Evolutionary conservation across 2,329 filamentous ascomycete genomes (phyloP), one percentile per base, ranked within the genome.

Genomic region (Elsinoe necatrix): DNA sequence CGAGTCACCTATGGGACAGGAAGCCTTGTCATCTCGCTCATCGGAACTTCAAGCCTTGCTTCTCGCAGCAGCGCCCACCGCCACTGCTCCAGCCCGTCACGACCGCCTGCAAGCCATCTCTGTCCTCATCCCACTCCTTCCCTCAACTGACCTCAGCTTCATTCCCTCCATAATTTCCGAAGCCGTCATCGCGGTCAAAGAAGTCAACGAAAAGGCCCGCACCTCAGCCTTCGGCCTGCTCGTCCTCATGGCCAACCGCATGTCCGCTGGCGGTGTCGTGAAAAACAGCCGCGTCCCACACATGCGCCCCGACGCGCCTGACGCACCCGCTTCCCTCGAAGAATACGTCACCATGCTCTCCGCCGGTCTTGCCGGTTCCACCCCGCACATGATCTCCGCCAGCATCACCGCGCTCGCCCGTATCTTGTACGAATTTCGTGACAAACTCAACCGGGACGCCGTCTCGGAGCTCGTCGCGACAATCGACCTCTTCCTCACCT

Each of bases 341-440:
- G 93, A 97, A 71, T 97, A 90, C 73, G 89, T 97, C 75, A 96
- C 92, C 56, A 98, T 98, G 93, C 87, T 97, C 27, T 95, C 89
- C 63, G 93, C 93, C 50, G 93, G 93, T 73, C 80, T 98, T 55
- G 93, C 92, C 1, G 92, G 91, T 57, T 87, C 85, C 64, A 92
- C 90, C 9, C 91, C 93, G 29, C 92, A 97, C 74, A 96, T 97
- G 90, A 91, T 97, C 61, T 95, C 89, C 5, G 93, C 93, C 0
- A 90, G 89, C n/a, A 91, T 98, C 68, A 97, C 90, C 0, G 92
- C 93, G 12, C 80, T 98, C 35, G 93, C 90, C 12, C 83, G 93
- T n/a, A 84, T 96, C 23, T 80, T 98, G 27, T 97, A 91, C 72
- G 87, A 96, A 68, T 98, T 95, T 76, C 86, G 89, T 62, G 77